Evolutionary conservation across 2,329 filamentous ascomycete genomes (phyloP).

Genomic region (Sporothrix globosa): DNA sequence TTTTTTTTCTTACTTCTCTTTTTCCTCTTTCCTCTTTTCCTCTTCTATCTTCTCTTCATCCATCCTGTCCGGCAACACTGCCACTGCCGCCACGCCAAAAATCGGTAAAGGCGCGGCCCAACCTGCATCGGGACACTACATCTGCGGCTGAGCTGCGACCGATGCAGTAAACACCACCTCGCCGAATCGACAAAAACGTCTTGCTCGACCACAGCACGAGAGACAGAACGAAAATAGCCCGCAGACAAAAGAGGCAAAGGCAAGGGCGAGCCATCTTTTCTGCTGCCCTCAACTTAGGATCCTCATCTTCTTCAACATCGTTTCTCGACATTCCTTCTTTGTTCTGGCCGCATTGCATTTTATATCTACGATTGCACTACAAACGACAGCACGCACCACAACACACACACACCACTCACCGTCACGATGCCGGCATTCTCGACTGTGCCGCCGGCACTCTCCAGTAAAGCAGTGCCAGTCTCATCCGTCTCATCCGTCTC

Average conservation of each 20-base stretch:
- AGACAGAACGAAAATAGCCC: not conserved
- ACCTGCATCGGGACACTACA: not conserved
- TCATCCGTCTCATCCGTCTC: not conserved
- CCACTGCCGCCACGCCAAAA: not conserved
- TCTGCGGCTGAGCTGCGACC: not conserved
- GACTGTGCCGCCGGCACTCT: constrained; percentile 3
- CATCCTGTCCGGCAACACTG: not conserved
- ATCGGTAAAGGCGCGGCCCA: not conserved
- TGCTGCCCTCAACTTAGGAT: not conserved
- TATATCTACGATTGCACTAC: not conserved
- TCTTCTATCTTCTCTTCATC: not conserved
- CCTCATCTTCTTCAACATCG: not conserved
- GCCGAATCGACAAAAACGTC: too few relatives aligned
- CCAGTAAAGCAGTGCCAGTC: not conserved
- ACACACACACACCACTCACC: too few relatives aligned
- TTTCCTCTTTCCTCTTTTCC: not conserved
- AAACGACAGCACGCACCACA: not conserved
- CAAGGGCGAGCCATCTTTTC: not conserved
- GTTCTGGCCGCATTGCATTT: not conserved
- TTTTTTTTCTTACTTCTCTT: too few relatives aligned
- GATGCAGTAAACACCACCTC: not conserved
- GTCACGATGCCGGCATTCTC: constrained; percentile 16
- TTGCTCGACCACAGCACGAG: not conserved
- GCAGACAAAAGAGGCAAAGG: too few relatives aligned
- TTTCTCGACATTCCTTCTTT: not conserved